A percentile compares a stretch with the other conserved stretches of the same genome.
Conservation (phyloP, 805 yeast genomes). For the Candida caryicola region DNA sequence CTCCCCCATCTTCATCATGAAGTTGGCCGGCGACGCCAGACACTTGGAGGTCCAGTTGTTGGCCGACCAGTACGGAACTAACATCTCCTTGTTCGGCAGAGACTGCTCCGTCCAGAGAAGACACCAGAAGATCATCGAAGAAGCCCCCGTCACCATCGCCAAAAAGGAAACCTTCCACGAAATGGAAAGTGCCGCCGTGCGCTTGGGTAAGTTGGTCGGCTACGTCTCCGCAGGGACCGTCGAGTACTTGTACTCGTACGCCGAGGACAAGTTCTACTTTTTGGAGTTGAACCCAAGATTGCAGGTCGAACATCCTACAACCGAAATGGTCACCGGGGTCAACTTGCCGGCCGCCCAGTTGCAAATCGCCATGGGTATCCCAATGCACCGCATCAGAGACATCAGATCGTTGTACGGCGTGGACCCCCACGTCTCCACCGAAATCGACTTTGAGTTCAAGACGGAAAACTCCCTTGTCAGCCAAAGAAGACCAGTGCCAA, state of each 20-base stretch:
- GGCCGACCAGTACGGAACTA: constrained; percentile 98
- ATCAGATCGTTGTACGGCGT: constrained; percentile 92
- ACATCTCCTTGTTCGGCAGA: constrained; percentile 95
- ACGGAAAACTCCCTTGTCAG: constrained; percentile 65
- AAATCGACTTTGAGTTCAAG: constrained; percentile 86
- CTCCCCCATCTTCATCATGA: constrained; percentile 97
- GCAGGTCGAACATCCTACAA: constrained; percentile 99
- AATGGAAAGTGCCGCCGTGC: constrained; percentile 97
- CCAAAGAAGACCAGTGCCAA: constrained; percentile 92
- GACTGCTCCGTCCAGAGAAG: constrained; percentile 99
- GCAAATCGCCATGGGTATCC: constrained; percentile 99
- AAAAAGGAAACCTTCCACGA: constrained; percentile 75
- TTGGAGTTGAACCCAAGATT: constrained; percentile 96
- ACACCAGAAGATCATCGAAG: constrained; percentile 98
- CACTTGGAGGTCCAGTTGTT: constrained; percentile 96
- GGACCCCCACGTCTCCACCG: constrained; percentile 89
- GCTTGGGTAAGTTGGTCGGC: constrained; percentile 95
- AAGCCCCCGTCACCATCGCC: constrained; percentile 98
- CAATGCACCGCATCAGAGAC: constrained; percentile 91
- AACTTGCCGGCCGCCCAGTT: constrained; percentile 98
- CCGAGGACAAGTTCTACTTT: constrained; percentile 93
- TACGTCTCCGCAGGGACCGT: constrained; percentile 99
- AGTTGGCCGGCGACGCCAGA: constrained; percentile 95
- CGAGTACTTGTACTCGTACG: constrained; percentile 91
- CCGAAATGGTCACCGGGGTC: constrained; percentile 99